Percentiles rank a stretch among this genome's conserved stretches.
Evolutionary conservation across 495 filamentous ascomycete genomes (phyloP).

Genomic region (Penicillium diatomitis): DNA sequence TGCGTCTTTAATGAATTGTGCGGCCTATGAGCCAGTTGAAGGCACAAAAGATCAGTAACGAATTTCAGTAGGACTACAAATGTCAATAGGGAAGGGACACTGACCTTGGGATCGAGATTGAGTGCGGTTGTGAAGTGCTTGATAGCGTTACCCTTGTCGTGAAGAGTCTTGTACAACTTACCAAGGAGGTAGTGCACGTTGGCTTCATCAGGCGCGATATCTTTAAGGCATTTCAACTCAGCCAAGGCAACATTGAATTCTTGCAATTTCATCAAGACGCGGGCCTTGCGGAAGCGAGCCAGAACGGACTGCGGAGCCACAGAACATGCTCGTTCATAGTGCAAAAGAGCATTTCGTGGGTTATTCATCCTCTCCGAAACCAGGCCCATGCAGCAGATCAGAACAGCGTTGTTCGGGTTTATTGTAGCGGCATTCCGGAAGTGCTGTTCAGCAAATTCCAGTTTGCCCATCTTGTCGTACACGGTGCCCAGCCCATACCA

Average conservation of each 20-base stretch:
- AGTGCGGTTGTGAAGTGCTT: slow-evolving; percentile 88
- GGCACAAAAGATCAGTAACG: not conserved
- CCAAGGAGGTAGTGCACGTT: slow-evolving; percentile 92
- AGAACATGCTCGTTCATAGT: slow-evolving; percentile 71
- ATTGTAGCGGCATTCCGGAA: slow-evolving; percentile 78
- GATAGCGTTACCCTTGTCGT: slow-evolving; percentile 72
- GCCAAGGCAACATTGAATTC: slow-evolving; percentile 58
- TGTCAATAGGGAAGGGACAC: slow-evolving; percentile 2
- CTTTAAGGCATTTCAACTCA: slow-evolving; percentile 76
- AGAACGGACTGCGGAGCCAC: slow-evolving; percentile 73
- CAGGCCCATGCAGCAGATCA: slow-evolving; percentile 83
- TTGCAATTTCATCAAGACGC: slow-evolving; percentile 70
- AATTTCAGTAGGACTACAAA: not conserved
- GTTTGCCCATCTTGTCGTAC: slow-evolving; percentile 90
- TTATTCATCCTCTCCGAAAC: slow-evolving; percentile 83
- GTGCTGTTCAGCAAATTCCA: slow-evolving; percentile 80
- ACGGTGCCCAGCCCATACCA: slow-evolving; percentile 93
- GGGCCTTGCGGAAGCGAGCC: slow-evolving; percentile 85
- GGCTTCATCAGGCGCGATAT: slow-evolving; percentile 86
- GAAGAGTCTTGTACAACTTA: slow-evolving; percentile 71
- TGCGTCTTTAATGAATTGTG: slow-evolving; percentile 81
- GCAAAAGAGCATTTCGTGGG: slow-evolving; percentile 61
- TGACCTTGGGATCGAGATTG: slow-evolving; percentile 93
- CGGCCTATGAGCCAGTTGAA: slow-evolving; percentile 48
- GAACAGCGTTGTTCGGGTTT: slow-evolving; percentile 83